Evolutionary conservation across 441 rosid genomes (phyloP), one percentile per base, ranked within the genome.

Genomic region (Sinapis alba): DNA sequence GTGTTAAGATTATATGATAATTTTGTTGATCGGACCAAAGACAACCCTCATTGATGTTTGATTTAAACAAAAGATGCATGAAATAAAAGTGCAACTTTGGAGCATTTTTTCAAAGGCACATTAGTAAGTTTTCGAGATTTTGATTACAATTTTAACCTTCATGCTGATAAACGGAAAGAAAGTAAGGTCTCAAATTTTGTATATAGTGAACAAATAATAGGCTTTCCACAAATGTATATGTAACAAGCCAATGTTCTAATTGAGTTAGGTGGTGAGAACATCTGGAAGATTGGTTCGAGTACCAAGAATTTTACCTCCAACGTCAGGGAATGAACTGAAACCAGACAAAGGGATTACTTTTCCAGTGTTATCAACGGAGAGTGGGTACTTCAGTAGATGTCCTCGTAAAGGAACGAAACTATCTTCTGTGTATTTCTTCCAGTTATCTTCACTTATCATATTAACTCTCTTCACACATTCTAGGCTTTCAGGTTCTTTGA

Each of bases 221-320:
- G 12, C 11, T n/a, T 36, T 21, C 15, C 24, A n/a, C 63, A 21
- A 20, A 1, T 19, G 23, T 18, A 41, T 19, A 54, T 6, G 9
- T 34, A 56, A 56, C 23, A 69, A 57, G 18, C 12, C 24, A 58
- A 18, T 24, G 13, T 38, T 24, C 7, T 11, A 57, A 20, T n/a
- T 5, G 11, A 43, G 32, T 30, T 88, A 92, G 6, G 98, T 90
- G 3, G 98, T 92, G 51, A 90, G 84, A 43, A 89, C 84, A 77
- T 85, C 88, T 0, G 98, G 98, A 60, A 92, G 88, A 16, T 77
- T 92, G 10, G 91, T 69, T 3, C 88, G 89, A 23, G 81, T 62
- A 36, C 98, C 98, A 0, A 87, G 87, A 34, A 93, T 87, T 83
- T 78, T 93, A 53, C 98, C 98, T 9, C 98, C 97, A 12, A 89